Conservation (phyloP, 805 yeast genomes). For the Teunomyces kruisii region DNA sequence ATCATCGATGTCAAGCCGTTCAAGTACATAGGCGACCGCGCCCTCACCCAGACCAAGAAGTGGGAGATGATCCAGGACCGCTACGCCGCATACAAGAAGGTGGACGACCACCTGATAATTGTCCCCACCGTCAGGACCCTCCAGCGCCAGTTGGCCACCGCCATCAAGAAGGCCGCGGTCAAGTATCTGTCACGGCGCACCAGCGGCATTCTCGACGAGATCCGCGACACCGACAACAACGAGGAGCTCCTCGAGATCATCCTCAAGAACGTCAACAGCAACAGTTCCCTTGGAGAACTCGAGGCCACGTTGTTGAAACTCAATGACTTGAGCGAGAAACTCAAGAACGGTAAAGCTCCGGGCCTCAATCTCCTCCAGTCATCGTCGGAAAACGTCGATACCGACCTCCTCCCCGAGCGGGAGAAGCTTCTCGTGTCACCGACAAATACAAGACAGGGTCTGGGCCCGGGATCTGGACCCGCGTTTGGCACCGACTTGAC, state of each 20-base stretch:
- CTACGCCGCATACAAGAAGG: slow-evolving; percentile 19
- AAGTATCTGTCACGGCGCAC: slow-evolving; percentile 3
- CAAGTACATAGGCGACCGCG: slow-evolving; percentile 36
- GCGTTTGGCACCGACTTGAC: neutral
- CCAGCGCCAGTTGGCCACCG: slow-evolving; percentile 34
- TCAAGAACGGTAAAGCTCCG: slow-evolving; percentile 21
- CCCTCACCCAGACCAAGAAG: slow-evolving; percentile 31
- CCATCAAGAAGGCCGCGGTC: slow-evolving; percentile 27
- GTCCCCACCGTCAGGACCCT: slow-evolving; percentile 38
- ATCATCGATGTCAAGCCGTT: slow-evolving; percentile 34
- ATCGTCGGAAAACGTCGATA: neutral
- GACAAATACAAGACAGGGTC: neutral
- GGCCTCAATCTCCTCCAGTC: neutral
- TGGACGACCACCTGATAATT: slow-evolving; percentile 7
- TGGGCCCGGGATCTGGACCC: no score
- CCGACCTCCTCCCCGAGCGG: neutral
- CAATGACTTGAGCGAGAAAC: slow-evolving; percentile 31
- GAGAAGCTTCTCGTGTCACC: neutral
- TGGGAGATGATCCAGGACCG: slow-evolving; percentile 34
- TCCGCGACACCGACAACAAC: slow-evolving; percentile 1
- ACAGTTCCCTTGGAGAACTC: slow-evolving; percentile 25
- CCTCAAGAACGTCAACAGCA: slow-evolving; percentile 11
- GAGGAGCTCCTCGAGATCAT: neutral
- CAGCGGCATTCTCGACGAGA: slow-evolving; percentile 11
- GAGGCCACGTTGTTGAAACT: slow-evolving; percentile 28